Conservation (phyloP, 75 land plant genomes). For the Cunninghamia lanceolata region DNA sequence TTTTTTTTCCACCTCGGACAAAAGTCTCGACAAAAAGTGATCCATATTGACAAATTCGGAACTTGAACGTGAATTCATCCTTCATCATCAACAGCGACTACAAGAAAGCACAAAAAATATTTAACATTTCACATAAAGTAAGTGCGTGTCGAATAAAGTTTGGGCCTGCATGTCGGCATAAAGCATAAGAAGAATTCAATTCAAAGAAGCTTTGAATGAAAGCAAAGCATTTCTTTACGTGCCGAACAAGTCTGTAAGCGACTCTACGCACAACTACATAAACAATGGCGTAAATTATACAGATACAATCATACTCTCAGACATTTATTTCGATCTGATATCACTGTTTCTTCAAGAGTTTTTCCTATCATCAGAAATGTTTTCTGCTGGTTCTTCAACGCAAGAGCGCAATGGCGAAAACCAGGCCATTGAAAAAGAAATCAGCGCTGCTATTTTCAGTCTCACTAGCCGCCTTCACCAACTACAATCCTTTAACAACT, state of each 20-base stretch:
- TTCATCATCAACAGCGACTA: no score
- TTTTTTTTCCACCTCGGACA: no score
- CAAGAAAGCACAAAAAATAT: no score
- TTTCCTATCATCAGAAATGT: background rate
- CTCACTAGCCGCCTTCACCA: constrained; percentile 2
- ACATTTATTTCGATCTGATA: background rate
- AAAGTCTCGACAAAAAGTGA: no score
- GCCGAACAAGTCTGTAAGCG: background rate
- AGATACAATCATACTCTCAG: no score
- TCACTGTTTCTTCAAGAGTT: background rate
- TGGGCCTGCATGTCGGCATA: background rate
- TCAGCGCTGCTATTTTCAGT: background rate
- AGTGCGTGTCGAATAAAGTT: background rate
- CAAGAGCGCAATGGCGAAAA: background rate
- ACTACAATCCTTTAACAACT: background rate
- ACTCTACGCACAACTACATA: background rate
- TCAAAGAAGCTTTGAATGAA: background rate
- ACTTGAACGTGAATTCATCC: no score
- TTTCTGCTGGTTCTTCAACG: background rate
- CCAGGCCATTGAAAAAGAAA: background rate
- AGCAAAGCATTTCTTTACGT: background rate
- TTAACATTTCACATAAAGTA: background rate
- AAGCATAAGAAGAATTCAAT: no score
- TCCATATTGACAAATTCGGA: no score
- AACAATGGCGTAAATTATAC: background rate